Evolutionary conservation across 257 asterid genomes (phyloP), one percentile per base, ranked within the genome.

Genomic region (Solanum chilense): DNA sequence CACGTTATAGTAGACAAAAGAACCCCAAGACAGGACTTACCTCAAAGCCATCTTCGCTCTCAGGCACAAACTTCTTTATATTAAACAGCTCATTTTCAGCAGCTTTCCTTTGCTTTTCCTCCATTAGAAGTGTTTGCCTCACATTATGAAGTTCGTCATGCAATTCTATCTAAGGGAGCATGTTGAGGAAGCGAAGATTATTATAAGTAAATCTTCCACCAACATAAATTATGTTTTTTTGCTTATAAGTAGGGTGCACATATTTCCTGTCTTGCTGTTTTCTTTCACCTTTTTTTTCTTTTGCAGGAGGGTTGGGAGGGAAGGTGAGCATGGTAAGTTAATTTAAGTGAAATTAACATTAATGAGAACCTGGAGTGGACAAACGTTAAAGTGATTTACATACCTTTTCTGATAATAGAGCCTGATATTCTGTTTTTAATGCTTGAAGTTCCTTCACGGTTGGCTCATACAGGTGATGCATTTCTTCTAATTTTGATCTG

Each of bases 1-100:
- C 76, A 3, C 39, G 37, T n/a, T 39, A 45, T 35, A n/a, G 85
- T 47, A 49, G 41, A 89, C 31, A 75, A 35, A 56, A 76, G 77
- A 78, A 27, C 75, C 25, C 33, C 45, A 87, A 47, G 56, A 74
- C 62, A 69, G 42, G 45, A 82, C 92, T 92, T 83, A 94, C 99
- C 96, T 96, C 99, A 89, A 93, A 95, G 81, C 91, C 95, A 91
- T 96, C 98, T 89, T 96, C 99, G 89, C 91, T 93, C 90, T 94
- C 98, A 68, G 98, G 99, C 81, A 92, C 93, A 85, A 87, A 91
- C 89, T 93, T 93, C 78, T 90, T 93, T 64, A 91, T 78, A 91
- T 92, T 90, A 83, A 45, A 87, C 88, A 96, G 93, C 90, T 95
- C 96, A 27, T 88, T 87, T 94, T 94, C 99, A 88, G 94, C 96